Evolutionary conservation across 805 yeast species (phyloP).

Genomic region (Lipomyces oligophaga): DNA sequence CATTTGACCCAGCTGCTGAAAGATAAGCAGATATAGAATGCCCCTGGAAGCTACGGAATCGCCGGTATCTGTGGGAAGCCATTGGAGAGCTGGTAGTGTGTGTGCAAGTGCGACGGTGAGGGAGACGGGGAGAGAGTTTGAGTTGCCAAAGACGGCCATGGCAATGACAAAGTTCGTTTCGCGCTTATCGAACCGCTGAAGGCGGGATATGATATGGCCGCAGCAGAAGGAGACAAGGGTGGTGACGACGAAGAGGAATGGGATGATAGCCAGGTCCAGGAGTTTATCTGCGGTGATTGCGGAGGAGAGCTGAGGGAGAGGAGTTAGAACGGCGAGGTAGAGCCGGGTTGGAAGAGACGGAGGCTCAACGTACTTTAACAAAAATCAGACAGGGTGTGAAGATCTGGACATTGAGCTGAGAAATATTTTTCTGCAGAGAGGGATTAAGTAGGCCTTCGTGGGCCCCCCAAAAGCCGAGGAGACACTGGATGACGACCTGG

Average conservation of each 20-base stretch:
- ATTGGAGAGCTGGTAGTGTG: conserved; percentile 53
- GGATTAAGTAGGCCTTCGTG: conserved; percentile 63
- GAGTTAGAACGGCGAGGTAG: not conserved
- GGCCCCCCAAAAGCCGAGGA: conserved; percentile 85
- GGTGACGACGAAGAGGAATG: conserved; percentile 76
- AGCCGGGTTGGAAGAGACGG: not conserved
- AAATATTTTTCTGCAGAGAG: conserved; percentile 70
- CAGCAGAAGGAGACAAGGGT: conserved; percentile 69
- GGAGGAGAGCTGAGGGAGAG: conserved; percentile 44
- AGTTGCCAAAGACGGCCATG: conserved; percentile 94
- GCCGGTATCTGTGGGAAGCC: conserved; percentile 54
- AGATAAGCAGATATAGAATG: conserved; percentile 54
- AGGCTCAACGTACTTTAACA: conserved; percentile 62
- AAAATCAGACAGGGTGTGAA: conserved; percentile 96
- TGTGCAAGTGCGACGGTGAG: conserved; percentile 66
- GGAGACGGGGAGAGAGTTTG: conserved; percentile 91
- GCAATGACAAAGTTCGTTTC: conserved; percentile 92
- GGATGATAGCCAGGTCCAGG: conserved; percentile 76
- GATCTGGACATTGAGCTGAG: conserved; percentile 77
- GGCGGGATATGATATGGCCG: conserved; percentile 52
- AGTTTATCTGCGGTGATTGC: conserved; percentile 70
- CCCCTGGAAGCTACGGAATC: conserved; percentile 62
- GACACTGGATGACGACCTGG: conserved; percentile 81
- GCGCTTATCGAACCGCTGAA: conserved; percentile 59
- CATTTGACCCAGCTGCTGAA: conserved; percentile 65